Evolutionary conservation across 2,329 filamentous ascomycete species (phyloP).

Genomic region (Xylariaceae sp.): DNA sequence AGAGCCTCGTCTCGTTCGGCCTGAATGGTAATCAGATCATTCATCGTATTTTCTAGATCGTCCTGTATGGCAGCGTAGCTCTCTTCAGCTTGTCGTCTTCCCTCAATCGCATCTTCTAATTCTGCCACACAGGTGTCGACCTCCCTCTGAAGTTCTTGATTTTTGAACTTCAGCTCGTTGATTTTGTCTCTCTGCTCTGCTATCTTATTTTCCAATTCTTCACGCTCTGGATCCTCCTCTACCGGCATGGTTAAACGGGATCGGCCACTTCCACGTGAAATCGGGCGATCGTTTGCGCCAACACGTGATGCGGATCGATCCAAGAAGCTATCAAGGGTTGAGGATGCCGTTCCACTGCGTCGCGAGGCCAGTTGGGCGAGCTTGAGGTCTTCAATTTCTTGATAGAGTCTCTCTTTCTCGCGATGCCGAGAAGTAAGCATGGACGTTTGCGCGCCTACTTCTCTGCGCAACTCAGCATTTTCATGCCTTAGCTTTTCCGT

Average conservation of each 20-base stretch:
- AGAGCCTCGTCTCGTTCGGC: conserved; percentile 82
- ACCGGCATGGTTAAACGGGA: conserved; percentile 56
- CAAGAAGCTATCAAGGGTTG: conserved; percentile 80
- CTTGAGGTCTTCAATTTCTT: conserved; percentile 96
- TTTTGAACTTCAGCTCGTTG: conserved; percentile 79
- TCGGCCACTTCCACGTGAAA: conserved; percentile 66
- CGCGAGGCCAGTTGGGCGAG: conserved; percentile 77
- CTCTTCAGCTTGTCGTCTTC: conserved; percentile 56
- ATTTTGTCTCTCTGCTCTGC: conserved; percentile 80
- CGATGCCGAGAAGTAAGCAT: conserved; percentile 96
- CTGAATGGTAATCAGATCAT: conserved; percentile 74
- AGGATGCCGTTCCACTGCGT: conserved; percentile 57
- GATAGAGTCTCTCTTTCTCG: conserved; percentile 89
- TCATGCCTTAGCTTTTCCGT: conserved; percentile 79
- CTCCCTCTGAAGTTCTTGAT: conserved; percentile 80
- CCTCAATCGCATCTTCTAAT: conserved; percentile 65
- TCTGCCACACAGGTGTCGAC: conserved; percentile 75
- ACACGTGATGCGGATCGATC: conserved; percentile 90
- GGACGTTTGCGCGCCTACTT: conserved; percentile 91
- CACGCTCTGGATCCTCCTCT: conserved; percentile 73
- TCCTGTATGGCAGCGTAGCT: conserved; percentile 62
- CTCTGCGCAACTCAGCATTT: conserved; percentile 84
- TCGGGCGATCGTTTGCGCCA: conserved; percentile 61
- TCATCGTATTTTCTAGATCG: conserved; percentile 72
- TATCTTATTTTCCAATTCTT: conserved; percentile 79